These are phyloP conservation scores for Amauroascus niger DNA, from an alignment of 2,329 filamentous ascomycete species.

Conservation along the genomic window DNA sequence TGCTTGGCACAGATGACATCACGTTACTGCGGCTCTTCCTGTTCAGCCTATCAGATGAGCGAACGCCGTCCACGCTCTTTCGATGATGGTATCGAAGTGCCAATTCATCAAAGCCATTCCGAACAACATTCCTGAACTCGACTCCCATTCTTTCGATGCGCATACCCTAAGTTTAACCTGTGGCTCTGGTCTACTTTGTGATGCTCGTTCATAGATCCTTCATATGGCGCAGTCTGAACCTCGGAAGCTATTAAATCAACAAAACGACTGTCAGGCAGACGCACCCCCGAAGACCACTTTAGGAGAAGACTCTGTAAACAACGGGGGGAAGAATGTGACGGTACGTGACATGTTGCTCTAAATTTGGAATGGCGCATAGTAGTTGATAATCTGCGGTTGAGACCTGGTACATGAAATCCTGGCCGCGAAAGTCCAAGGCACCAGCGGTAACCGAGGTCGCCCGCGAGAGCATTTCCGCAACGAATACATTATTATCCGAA, in stretches of 20 bases:
- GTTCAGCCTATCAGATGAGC: not conserved
- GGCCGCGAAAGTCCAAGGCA: constrained; percentile 40
- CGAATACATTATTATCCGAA: constrained; percentile 31
- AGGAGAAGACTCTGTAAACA: constrained; percentile 2
- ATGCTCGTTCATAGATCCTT: constrained; percentile 27
- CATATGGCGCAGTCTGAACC: constrained; percentile 33
- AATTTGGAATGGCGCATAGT: not conserved
- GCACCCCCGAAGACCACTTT: not conserved
- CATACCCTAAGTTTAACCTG: not conserved
- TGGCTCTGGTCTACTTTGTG: constrained; percentile 19
- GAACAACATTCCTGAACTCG: not conserved
- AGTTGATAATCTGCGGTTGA: constrained; percentile 14
- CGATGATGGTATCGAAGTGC: not conserved
- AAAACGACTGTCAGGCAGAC: constrained; percentile 21
- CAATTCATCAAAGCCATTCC: constrained; percentile 4
- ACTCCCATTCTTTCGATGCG: not conserved
- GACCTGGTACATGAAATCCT: constrained; percentile 39
- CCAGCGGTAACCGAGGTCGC: constrained; percentile 40
- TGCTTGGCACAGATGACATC: constrained; percentile 14
- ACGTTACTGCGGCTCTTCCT: constrained; percentile 10
- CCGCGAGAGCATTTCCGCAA: constrained; percentile 41
- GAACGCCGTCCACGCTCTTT: not conserved
- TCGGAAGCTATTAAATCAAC: constrained; percentile 36
- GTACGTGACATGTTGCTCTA: constrained; percentile 20
- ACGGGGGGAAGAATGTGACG: constrained; percentile 21